Evolutionary conservation across 768 basidiomycete genomes (phyloP).

Genomic region (Hericium alpestre): DNA sequence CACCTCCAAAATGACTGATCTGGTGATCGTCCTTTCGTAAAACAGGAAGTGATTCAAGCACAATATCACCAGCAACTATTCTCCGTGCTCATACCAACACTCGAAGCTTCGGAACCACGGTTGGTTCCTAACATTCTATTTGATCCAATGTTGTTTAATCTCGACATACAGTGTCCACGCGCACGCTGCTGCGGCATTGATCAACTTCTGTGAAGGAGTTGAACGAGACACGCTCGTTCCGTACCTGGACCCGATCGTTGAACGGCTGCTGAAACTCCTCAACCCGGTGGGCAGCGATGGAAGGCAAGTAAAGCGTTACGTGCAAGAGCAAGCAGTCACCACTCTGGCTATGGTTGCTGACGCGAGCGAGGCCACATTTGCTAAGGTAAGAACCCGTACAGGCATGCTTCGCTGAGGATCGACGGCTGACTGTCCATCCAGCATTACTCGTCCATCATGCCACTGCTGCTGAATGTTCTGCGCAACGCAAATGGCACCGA

Average conservation of each 20-base stretch:
- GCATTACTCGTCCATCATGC: conserved; percentile 77
- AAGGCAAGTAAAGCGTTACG: conserved; percentile 45
- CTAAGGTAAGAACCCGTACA: conserved; percentile 35
- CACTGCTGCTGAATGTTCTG: conserved; percentile 65
- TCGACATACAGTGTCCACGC: conserved; percentile 55
- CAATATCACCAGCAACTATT: conserved; percentile 61
- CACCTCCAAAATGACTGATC: background rate
- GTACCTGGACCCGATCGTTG: conserved; percentile 73
- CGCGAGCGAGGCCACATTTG: conserved; percentile 70
- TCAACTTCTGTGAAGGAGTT: conserved; percentile 87
- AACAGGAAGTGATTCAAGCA: conserved; percentile 68
- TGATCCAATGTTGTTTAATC: background rate
- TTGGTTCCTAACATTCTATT: conserved; percentile 18
- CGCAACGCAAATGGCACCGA: conserved; percentile 57
- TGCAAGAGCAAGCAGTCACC: conserved; percentile 83
- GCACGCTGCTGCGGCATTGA: conserved; percentile 78
- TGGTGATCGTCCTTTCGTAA: background rate
- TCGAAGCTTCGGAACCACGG: conserved; percentile 70
- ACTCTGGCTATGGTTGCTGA: conserved; percentile 86
- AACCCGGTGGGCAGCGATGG: conserved; percentile 34
- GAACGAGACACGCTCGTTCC: conserved; percentile 61
- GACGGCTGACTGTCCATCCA: conserved; percentile 16
- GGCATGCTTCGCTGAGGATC: background rate
- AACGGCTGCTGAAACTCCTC: conserved; percentile 55
- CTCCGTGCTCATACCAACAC: conserved; percentile 55